phyloP scores from a whole-genome alignment of 805 yeast species.

The Tetrapisispora fleetii region DNA sequence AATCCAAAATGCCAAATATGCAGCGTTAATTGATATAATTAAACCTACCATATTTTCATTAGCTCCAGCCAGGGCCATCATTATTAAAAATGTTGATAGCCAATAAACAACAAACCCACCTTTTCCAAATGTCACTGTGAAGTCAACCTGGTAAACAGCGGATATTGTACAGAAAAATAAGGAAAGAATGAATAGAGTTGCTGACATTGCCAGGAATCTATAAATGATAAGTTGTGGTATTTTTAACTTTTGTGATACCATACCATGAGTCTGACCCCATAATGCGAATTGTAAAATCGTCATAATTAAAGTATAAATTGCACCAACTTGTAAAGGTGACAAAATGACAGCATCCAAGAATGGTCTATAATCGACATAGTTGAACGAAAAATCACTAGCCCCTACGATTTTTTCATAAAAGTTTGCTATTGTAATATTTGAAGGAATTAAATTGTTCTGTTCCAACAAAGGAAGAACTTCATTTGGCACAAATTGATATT shows the following conservation, averaged over 20 bases:
- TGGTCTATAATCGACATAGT: conserved; percentile 39
- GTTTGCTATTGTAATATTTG: conserved; percentile 5
- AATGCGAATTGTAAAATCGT: conserved; percentile 63
- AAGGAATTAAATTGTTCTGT: background rate
- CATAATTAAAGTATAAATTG: conserved; percentile 58
- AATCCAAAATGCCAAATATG: conserved; percentile 61
- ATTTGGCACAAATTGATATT: conserved; percentile 9
- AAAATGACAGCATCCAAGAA: conserved; percentile 39
- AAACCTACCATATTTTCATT: conserved; percentile 56
- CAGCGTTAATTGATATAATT: conserved; percentile 46
- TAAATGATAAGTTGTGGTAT: conserved; percentile 40
- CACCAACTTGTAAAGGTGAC: conserved; percentile 69
- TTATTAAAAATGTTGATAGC: conserved; percentile 56
- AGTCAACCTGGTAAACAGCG: conserved; percentile 58
- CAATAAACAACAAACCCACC: conserved; percentile 70
- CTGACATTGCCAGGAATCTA: conserved; percentile 39
- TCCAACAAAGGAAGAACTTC: background rate
- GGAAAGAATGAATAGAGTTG: conserved; percentile 47
- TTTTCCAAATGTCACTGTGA: conserved; percentile 48
- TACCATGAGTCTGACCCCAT: conserved; percentile 45
- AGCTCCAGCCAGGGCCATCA: conserved; percentile 70
- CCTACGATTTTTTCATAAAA: background rate
- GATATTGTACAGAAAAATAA: conserved; percentile 50
- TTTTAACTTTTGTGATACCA: conserved; percentile 38
- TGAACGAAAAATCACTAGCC: conserved; percentile 28